Conservation (phyloP, 2,329 filamentous ascomycete genomes). For the Coniochaeta pulveracea region DNA sequence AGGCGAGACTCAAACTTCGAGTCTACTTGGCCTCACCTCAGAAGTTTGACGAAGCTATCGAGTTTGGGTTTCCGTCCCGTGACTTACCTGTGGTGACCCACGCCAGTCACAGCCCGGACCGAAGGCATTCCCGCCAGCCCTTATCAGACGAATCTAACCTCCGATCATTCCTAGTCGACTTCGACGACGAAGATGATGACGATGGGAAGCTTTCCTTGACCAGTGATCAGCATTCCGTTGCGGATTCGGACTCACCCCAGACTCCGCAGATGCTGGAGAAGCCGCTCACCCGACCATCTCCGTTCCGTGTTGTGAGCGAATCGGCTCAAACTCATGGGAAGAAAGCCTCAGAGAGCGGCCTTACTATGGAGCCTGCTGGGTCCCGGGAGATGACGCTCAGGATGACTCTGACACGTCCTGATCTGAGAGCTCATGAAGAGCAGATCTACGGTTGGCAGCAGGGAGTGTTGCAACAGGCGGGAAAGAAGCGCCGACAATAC, state of each 20-base stretch:
- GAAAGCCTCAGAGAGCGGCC: conserved; percentile 27
- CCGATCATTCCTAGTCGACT: conserved; percentile 43
- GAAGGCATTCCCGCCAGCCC: conserved; percentile 15
- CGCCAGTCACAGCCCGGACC: conserved; percentile 15
- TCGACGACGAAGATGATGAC: conserved; percentile 20
- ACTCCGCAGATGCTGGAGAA: conserved; percentile 39
- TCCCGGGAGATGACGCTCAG: conserved; percentile 88
- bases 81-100: conserved; percentile 24
- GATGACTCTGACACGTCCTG: conserved; percentile 87
- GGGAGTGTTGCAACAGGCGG: conserved; percentile 10
- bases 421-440: conserved; percentile 66
- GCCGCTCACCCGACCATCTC: conserved; percentile 15
- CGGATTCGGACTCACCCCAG: conserved; percentile 48
- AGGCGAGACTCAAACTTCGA: conserved; percentile 75
- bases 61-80: conserved; percentile 77
- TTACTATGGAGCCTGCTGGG: conserved; percentile 39
- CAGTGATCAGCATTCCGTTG: conserved; percentile 42
- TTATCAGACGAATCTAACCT: conserved; percentile 31
- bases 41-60: conserved; percentile 90
- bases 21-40: conserved; percentile 81
- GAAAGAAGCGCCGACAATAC: conserved; percentile 9
- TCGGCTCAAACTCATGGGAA: conserved; percentile 14
- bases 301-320: conserved; percentile 17
- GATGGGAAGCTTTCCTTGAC: conserved; percentile 45
- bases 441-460: conserved; percentile 61